Percentiles rank a stretch among this genome's conserved stretches.
Evolutionary conservation across 2,329 filamentous ascomycete genomes (phyloP).

Genomic region (Apiospora rasikravindrae): DNA sequence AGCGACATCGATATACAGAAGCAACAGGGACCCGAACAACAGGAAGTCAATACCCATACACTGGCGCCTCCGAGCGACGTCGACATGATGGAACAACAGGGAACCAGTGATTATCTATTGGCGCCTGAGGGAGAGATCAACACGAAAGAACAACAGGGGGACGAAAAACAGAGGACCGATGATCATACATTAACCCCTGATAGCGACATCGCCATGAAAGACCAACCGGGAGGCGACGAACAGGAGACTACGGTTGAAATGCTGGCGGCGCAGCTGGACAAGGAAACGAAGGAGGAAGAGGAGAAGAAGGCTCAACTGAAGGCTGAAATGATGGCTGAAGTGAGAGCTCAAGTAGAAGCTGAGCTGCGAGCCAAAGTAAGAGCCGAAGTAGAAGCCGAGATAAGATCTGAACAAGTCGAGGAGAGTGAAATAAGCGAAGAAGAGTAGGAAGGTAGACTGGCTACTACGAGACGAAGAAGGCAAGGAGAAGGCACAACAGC

Average conservation of each 20-base stretch:
- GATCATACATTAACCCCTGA: neutral
- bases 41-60: no score
- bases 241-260: neutral
- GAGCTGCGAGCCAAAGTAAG: constrained; percentile 38
- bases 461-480: neutral
- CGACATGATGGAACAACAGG: no score
- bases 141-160: neutral
- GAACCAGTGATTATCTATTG: neutral
- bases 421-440: constrained; percentile 42
- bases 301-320: constrained; percentile 30
- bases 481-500: neutral
- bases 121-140: neutral
- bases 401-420: constrained; percentile 20
- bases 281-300: neutral
- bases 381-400: constrained; percentile 32
- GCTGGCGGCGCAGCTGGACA: neutral
- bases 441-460: constrained; percentile 29
- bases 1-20: no score
- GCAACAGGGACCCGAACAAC: no score
- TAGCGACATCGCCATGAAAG: neutral
- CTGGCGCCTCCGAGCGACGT: no score
- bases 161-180: no score
- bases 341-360: neutral
- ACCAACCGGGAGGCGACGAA: neutral
- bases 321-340: constrained; percentile 23